Base-by-base conservation (phyloP, 768 basidiomycete genomes). In the Suillus brevipes region DNA sequence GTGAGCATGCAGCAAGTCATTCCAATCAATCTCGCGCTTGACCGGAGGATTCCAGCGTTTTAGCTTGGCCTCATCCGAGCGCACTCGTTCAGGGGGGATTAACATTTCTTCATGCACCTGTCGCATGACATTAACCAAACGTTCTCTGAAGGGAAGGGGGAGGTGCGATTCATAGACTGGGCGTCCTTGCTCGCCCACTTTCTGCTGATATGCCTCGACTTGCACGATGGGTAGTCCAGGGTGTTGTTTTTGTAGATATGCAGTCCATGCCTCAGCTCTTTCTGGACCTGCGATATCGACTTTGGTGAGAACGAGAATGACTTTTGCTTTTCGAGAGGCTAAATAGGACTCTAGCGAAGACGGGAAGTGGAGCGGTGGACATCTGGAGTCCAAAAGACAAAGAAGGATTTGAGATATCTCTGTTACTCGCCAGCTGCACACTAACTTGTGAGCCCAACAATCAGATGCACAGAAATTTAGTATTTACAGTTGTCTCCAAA, bases 381-480 rank as follows among this genome's bases (percentile, higher is more conserved):
- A 95, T 47, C 97, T 89, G 18, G 92, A 90, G 75, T 97, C 96
- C 40, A 97, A 83, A 50, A 98, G 85, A 59, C 97, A 83, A 58
- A 97, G 86, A 23, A 98, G 81, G 67, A 98, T 92, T 70, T 95
- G 87, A 0, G 93, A 93, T 31, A 92, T 90, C 78, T 99, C 97
- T 7, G 90, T 88, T 25, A 97, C 96, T 43, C 97, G 87, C 97
- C 97, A 98, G 69, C 91, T 94, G 70, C 66, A 61, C 58, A 59
- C 58, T 42, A 42, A 42, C 28, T 59, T 42, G 40, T 59, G 28
- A 59, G 58, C 40, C 31, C 13, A 55, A 40, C 49, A 53, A 59
- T 34, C 57, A 42, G 65, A 43, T 60, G 3, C 34, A 40, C 20
- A 62, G 55, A 18, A 40, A 47, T n/a, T n/a, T 10, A 45, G 38